Base-by-base conservation (phyloP, 768 basidiomycete genomes). In the Tylopilus plumbeoviolaceoides region DNA sequence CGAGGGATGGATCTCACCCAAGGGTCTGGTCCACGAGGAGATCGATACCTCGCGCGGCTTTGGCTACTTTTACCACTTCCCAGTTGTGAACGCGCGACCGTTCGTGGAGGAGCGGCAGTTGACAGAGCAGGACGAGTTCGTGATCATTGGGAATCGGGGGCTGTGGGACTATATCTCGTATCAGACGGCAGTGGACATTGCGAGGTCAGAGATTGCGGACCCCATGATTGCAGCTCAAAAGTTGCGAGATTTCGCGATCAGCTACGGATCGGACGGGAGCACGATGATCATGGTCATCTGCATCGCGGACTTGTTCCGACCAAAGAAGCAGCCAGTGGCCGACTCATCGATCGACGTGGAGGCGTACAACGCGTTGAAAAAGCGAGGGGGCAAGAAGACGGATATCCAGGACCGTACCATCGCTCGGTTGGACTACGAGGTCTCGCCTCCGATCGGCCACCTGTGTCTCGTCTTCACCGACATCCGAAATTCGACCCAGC, bases 231-330 rank as follows among this genome's bases (percentile, higher is more conserved):
- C 97, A 5, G 92, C 97, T 0, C 95, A 98, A 73, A 98, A 97
- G 73, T 71, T 99, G 39, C 82, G 97, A 44, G 97, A 99, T 67
- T 90, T 98, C 57, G 93, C 97, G 8, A 91, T 99, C 64, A 92
- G 91, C 60, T 98, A 98, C 69, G 97, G 97, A 2, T 91, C 94
- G 17, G 85, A 89, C 50, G 91, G 91, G 14, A 90, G 85, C 55
- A 89, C 87, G 44, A 98, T 98, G 94, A 94, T 98, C 72, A 98
- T 98, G 95, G 93, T 98, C 33, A 82, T 98, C 59, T 82, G 82
- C 46, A 75, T 97, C 20, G 82, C 80, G 9, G 92, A 91, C 63
- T 74, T 95, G 30, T 90, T 94, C 73, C 74, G 80, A 27, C 70
- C 74, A 1, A 74, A 77, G 36, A 74, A 78, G 20, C 79, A 79